Conservation (phyloP, 768 basidiomycete species). For the Polyporus arcularius region DNA sequence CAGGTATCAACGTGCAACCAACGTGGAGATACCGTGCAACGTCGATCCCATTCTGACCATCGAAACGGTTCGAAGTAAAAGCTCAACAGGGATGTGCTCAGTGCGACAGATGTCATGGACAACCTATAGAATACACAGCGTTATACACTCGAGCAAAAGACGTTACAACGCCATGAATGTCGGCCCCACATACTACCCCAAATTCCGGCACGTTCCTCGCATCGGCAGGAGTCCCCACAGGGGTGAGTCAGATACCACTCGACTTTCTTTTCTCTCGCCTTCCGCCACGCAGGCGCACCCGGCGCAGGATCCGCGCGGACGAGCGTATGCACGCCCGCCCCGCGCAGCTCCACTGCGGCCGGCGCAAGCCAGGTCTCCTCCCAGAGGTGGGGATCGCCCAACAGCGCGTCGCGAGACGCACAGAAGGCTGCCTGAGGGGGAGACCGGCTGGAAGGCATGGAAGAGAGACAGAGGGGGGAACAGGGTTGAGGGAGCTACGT, state of each 20-base stretch:
- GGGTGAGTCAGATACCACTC: slow-evolving; percentile 50
- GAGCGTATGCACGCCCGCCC: slow-evolving; percentile 16
- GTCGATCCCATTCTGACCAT: no score
- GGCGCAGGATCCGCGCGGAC: slow-evolving; percentile 19
- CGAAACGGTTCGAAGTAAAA: no score
- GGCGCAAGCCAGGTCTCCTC: slow-evolving; percentile 15
- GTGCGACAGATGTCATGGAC: no score
- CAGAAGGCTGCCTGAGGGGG: slow-evolving; percentile 15
- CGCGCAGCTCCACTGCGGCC: slow-evolving; percentile 21
- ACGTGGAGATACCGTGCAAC: no score
- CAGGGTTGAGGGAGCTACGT: not conserved
- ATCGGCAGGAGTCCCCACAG: slow-evolving; percentile 82
- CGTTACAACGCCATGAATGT: no score
- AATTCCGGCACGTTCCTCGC: slow-evolving; percentile 73
- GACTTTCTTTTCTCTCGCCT: slow-evolving; percentile 52
- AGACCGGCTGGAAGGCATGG: slow-evolving; percentile 17
- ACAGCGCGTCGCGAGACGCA: not conserved
- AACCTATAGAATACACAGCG: no score
- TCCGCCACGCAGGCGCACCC: slow-evolving; percentile 10
- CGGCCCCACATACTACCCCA: slow-evolving; percentile 84
- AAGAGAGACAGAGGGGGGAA: not conserved
- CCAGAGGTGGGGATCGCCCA: slow-evolving; percentile 10
- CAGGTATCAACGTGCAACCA: no score
- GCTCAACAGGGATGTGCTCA: no score
- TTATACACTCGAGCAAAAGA: no score